Evolutionary conservation across 768 basidiomycete species (phyloP).

Genomic region (Panus rudis): DNA sequence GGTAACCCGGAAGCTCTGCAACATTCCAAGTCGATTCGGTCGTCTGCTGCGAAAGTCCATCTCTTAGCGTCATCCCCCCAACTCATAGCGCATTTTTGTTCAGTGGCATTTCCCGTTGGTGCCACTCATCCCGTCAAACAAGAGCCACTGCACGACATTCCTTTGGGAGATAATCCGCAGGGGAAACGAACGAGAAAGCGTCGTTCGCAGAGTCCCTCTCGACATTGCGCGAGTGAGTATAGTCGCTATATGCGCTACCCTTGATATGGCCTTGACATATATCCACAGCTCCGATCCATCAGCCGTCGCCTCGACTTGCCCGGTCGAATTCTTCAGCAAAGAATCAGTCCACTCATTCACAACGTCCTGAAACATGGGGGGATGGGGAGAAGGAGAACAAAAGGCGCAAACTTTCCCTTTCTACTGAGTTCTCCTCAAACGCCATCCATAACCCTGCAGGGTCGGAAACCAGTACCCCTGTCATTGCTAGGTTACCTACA

Average conservation of each 20-base stretch:
- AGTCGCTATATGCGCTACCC: background rate
- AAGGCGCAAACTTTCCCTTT: too few species aligned
- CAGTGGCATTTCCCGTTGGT: background rate
- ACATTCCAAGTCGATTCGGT: conserved; percentile 5
- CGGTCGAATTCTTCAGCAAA: too few species aligned
- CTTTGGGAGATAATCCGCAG: background rate
- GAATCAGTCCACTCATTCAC: too few species aligned
- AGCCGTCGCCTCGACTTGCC: too few species aligned
- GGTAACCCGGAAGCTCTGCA: conserved; percentile 7
- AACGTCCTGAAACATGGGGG: too few species aligned
- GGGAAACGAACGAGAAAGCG: background rate
- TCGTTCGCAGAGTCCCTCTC: background rate
- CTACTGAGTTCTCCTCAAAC: too few species aligned
- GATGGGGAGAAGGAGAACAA: too few species aligned
- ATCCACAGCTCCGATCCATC: background rate
- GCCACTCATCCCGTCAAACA: background rate
- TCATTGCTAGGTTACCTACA: too few species aligned
- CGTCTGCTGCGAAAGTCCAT: conserved; percentile 7
- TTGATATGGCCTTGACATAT: background rate
- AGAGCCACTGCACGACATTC: background rate
- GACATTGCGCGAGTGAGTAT: background rate
- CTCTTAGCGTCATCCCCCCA: conserved; percentile 9
- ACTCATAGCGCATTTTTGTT: conserved; percentile 11
- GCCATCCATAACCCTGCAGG: too few species aligned
- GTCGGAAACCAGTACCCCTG: too few species aligned